These are phyloP conservation scores for Debaryomyces nepalensis DNA, from an alignment of 1,139 yeast species.

Conservation along the genomic window DNA sequence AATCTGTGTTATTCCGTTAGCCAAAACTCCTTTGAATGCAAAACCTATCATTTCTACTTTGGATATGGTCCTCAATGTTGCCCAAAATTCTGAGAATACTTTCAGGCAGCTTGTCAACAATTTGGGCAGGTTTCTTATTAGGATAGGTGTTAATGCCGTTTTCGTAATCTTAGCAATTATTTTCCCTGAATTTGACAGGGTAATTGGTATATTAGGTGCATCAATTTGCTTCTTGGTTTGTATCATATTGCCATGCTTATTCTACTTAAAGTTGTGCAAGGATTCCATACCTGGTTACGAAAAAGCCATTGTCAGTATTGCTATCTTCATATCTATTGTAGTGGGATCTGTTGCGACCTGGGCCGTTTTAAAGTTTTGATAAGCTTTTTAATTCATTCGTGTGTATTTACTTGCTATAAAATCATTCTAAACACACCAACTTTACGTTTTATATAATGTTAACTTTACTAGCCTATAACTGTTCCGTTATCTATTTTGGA, in stretches of 20 bases:
- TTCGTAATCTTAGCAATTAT: slow-evolving; percentile 55
- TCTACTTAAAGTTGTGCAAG: slow-evolving; percentile 50
- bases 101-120: slow-evolving; percentile 19
- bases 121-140: slow-evolving; percentile 27
- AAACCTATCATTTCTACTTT: slow-evolving; percentile 81
- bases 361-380: slow-evolving; percentile 39
- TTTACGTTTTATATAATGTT: too few relatives aligned
- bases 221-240: slow-evolving; percentile 61
- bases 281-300: slow-evolving; percentile 28
- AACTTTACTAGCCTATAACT: too few relatives aligned
- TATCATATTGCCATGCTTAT: slow-evolving; percentile 58
- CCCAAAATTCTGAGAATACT: slow-evolving; percentile 18
- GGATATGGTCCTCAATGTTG: slow-evolving; percentile 36
- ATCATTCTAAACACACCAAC: too few relatives aligned
- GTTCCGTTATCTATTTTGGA: too few relatives aligned
- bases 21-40: slow-evolving; percentile 86
- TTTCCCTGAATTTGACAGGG: slow-evolving; percentile 63
- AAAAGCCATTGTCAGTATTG: slow-evolving; percentile 25
- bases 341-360: slow-evolving; percentile 46
- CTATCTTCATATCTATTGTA: slow-evolving; percentile 28
- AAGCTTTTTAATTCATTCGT: slow-evolving; percentile 17
- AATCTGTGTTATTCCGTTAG: slow-evolving; percentile 82
- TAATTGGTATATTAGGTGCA: slow-evolving; percentile 61
- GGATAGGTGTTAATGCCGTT: slow-evolving; percentile 53
- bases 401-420: background rate